A percentile compares a stretch with the other conserved stretches of the same genome.
phyloP scores from a whole-genome alignment of 2,329 filamentous ascomycete species.

The Purpureocillium lavendulum region DNA sequence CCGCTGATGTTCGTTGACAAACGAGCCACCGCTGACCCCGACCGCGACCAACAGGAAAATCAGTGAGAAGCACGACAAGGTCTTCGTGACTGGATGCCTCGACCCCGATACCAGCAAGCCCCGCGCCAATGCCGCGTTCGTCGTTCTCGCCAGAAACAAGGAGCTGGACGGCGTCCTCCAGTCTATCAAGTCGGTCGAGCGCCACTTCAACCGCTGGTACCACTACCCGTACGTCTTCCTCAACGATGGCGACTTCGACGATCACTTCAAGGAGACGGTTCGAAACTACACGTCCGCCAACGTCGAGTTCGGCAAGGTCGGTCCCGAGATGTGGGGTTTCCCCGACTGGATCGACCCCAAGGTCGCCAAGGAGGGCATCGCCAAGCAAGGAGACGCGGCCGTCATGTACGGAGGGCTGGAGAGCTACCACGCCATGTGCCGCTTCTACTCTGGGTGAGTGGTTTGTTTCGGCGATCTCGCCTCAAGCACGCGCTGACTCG shows the following conservation, averaged over 20 bases:
- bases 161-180: constrained; percentile 93
- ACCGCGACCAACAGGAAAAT: constrained; percentile 61
- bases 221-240: constrained; percentile 98
- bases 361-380: constrained; percentile 90
- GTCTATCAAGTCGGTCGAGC: constrained; percentile 94
- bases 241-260: constrained; percentile 95
- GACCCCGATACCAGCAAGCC: constrained; percentile 71
- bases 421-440: constrained; percentile 98
- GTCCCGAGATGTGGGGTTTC: constrained; percentile 87
- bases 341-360: constrained; percentile 94
- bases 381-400: constrained; percentile 90
- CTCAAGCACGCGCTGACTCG: constrained; percentile 11
- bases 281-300: constrained; percentile 79
- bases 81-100: constrained; percentile 85
- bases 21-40: constrained; percentile 7
- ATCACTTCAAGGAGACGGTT: constrained; percentile 82
- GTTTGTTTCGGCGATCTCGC: neutral
- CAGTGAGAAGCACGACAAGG: constrained; percentile 93
- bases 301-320: constrained; percentile 93
- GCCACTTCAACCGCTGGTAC: constrained; percentile 98
- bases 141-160: constrained; percentile 91
- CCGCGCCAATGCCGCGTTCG: constrained; percentile 88
- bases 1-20: neutral
- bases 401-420: constrained; percentile 99
- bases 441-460: constrained; percentile 91